A percentile compares a stretch with the other conserved stretches of the same genome.
Conservation (phyloP, 2,329 filamentous ascomycete species). For the Juglanconis oblonga region DNA sequence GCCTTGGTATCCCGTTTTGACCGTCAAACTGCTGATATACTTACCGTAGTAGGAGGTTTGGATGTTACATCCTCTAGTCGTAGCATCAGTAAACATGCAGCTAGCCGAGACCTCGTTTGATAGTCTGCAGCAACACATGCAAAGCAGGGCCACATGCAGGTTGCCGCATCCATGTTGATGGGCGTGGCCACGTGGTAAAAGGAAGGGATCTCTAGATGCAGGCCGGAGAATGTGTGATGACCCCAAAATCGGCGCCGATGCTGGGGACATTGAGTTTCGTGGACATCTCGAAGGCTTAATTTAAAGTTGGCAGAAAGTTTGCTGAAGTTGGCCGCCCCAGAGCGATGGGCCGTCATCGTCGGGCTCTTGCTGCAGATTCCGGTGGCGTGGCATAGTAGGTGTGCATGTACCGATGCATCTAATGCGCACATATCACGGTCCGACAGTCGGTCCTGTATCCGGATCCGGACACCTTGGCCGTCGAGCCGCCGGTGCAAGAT, state of each 20-base stretch:
- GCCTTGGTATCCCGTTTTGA: no score
- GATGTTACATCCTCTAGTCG: neutral
- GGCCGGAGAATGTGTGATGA: neutral
- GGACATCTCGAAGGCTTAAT: no score
- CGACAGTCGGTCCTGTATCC: neutral
- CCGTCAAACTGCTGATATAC: no score
- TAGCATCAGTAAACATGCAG: neutral
- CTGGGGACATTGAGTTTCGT: neutral
- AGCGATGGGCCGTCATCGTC: no score
- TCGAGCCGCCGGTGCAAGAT: neutral
- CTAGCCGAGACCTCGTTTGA: neutral
- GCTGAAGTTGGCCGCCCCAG: neutral
- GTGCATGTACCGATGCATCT: no score
- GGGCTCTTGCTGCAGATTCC: no score
- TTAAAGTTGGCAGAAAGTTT: neutral
- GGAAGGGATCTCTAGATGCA: neutral
- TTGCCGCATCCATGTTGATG: neutral
- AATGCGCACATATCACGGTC: neutral
- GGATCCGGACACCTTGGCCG: neutral
- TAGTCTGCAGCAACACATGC: neutral
- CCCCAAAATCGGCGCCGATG: neutral
- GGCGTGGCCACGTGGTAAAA: constrained; percentile 1
- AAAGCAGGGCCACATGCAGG: neutral
- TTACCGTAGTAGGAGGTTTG: neutral
- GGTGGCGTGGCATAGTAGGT: no score